Evolutionary conservation across 2,329 filamentous ascomycete species (phyloP).

Genomic region (Xylariaceae sp.): DNA sequence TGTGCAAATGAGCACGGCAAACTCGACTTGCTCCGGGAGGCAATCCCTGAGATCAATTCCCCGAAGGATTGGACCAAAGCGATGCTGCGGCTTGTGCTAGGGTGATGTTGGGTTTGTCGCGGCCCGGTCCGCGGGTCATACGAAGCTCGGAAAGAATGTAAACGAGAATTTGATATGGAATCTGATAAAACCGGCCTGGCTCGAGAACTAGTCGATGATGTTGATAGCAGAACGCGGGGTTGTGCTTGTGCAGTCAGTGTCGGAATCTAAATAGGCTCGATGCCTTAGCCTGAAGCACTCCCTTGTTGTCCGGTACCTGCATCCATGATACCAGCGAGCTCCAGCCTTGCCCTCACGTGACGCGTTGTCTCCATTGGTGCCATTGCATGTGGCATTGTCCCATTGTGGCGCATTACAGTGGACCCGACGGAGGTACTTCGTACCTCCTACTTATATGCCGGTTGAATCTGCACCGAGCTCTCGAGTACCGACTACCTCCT

Average conservation of each 20-base stretch:
- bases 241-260: conserved; percentile 1
- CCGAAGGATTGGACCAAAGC: not conserved
- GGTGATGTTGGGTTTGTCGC: not conserved
- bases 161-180: not conserved
- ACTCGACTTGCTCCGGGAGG: conserved; percentile 1
- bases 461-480: no score
- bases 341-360: conserved; percentile 22
- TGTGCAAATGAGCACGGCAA: not conserved
- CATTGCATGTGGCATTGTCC: not conserved
- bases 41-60: not conserved
- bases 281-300: not conserved
- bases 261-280: not conserved
- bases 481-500: no score
- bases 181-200: not conserved
- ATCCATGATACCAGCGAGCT: conserved; percentile 4
- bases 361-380: not conserved
- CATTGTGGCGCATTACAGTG: not conserved
- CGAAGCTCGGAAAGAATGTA: not conserved
- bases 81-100: not conserved
- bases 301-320: conserved; percentile 8
- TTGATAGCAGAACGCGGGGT: conserved; percentile 1
- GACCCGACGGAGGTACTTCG: not conserved
- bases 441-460: no score
- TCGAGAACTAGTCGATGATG: not conserved
- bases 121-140: not conserved